phyloP scores from a whole-genome alignment of 2,329 filamentous ascomycete genomes.

The Raffaelea deltoideospora region DNA sequence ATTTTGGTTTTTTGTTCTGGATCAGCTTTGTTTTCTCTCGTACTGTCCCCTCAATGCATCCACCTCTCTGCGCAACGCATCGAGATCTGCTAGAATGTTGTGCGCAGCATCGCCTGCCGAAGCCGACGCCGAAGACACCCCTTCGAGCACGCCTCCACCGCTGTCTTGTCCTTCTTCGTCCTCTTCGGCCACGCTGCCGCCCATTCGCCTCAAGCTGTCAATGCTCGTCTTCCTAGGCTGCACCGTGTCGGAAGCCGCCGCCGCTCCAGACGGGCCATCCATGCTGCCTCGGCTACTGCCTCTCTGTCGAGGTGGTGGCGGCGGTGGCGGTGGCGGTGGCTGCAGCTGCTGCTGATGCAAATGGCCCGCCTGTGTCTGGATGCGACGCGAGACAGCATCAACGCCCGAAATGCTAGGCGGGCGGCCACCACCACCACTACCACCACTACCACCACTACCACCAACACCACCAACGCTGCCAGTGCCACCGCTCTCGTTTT shows the following conservation, averaged over 20 bases:
- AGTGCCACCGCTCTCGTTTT: not conserved
- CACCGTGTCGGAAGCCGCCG: not conserved
- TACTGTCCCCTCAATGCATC: constrained; percentile 41
- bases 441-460: no score
- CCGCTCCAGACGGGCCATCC: constrained; percentile 15
- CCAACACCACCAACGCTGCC: no score
- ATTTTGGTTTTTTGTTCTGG: not conserved
- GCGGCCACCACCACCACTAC: constrained; percentile 20
- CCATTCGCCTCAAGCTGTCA: constrained; percentile 12
- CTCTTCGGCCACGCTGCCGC: constrained; percentile 8
- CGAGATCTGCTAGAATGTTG: constrained; percentile 59
- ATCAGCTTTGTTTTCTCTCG: not conserved
- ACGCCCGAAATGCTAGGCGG: constrained; percentile 27
- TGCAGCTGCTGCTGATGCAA: constrained; percentile 1
- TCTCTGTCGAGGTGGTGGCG: constrained; percentile 30
- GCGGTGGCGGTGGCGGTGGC: constrained; percentile 25
- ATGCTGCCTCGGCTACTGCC: constrained; percentile 30
- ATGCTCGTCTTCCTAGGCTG: constrained; percentile 16
- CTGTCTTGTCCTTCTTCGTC: constrained; percentile 9
- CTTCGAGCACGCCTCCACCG: no score
- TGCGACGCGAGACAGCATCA: constrained; percentile 19
- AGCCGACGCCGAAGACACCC: no score
- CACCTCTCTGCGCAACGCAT: constrained; percentile 59
- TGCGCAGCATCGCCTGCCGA: no score
- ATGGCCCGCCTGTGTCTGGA: constrained; percentile 5